Base-by-base conservation (phyloP, 257 asterid species). In the Agastache rugosa region DNA sequence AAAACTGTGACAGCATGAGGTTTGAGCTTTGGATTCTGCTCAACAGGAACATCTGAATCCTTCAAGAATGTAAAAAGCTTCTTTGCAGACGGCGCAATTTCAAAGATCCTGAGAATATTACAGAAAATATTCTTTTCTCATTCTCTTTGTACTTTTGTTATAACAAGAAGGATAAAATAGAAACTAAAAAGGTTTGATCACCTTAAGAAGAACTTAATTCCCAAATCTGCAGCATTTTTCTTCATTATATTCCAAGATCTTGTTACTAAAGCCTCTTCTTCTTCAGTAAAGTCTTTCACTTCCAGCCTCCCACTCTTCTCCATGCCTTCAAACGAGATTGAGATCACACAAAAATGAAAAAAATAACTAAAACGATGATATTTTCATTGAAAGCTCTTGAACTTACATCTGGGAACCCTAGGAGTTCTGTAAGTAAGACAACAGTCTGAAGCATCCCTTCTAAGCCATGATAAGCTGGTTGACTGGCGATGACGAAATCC, bases 61-160 rank as follows among this genome's bases (percentile, higher is more conserved):
- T 74, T 86, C 63, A 91, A 83, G 76, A 89, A 91, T n/a, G 86
- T 63, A 66, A 91, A 91, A 54, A 91, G 3, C 41, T 91, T 85
- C 82, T 83, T 81, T 1, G 90, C 93, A 0, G 93, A 87, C 6
- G 95, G 97, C 5, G 95, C 95, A 29, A 90, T 90, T 83, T 88
- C 97, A 81, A 90, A 88, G 23, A 88, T 84, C 87, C 96, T 90
- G 77, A 27, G 19, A 63, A 39, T 11, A 12, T 37, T 20, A 15
- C 2, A 42, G 22, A 45, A 35, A 5, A 7, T 3, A 12, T 6
- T 61, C 0, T 61, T n/a, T 61, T 15, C 25, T 16, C 54, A 14
- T 37, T 0, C 10, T 37, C 42, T 7, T 8, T 37, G 42, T 37
- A 37, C 42, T 8, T 37, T 37, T 37, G 42, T 37, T 37, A 37